Evolutionary conservation across 257 asterid species (phyloP).

Genomic region (Lantana camara): DNA sequence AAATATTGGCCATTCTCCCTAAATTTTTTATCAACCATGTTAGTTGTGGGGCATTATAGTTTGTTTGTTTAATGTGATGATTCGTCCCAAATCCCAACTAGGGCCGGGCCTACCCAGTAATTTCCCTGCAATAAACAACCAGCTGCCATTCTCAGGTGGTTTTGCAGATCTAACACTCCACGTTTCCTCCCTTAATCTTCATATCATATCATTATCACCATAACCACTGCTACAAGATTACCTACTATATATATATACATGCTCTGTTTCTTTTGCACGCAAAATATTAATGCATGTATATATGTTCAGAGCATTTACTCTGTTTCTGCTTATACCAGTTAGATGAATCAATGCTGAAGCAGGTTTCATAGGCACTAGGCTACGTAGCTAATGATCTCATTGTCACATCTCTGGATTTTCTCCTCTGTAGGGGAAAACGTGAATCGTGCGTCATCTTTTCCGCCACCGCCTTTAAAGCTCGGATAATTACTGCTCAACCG

Average conservation of each 20-base stretch:
- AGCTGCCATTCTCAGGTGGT: conserved; percentile 13
- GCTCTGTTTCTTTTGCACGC: conserved; percentile 19
- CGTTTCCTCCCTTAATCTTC: conserved; percentile 22
- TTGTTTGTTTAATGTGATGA: not conserved
- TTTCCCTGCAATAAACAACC: conserved; percentile 23
- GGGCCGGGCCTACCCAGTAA: not conserved
- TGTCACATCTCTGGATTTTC: conserved; percentile 37
- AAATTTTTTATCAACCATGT: too few species aligned
- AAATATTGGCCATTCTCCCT: too few species aligned
- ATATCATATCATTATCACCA: not conserved
- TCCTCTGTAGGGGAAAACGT: conserved; percentile 9
- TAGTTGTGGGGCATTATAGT: not conserved
- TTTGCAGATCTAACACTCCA: conserved; percentile 43
- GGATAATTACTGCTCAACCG: not conserved
- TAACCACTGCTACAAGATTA: not conserved
- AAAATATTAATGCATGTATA: not conserved
- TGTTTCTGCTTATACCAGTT: not conserved
- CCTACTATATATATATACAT: conserved; percentile 4
- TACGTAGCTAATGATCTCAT: conserved; percentile 3
- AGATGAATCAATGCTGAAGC: not conserved
- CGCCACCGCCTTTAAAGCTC: conserved; percentile 19
- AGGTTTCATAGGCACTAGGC: conserved; percentile 24
- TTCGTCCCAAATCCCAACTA: conserved; percentile 3
- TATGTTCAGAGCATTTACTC: not conserved
- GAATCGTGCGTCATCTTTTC: conserved; percentile 21